Evolutionary conservation across 2,329 filamentous ascomycete genomes (phyloP), one percentile per base, ranked within the genome.

Genomic region (Magnaporthales sp.): DNA sequence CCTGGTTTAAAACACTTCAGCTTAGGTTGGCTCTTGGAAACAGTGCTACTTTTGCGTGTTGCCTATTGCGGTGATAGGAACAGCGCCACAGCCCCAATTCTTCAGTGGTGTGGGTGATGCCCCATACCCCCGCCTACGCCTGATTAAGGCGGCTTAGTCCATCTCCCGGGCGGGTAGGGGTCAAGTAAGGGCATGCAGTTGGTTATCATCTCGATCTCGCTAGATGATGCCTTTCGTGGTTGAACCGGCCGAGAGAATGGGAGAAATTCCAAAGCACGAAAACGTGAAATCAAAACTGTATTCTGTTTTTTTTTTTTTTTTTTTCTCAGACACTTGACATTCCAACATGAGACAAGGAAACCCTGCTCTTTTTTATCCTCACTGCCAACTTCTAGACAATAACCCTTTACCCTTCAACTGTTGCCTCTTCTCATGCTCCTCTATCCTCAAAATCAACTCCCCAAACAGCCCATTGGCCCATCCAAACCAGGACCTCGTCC

Each of bases 401-500:
- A 76, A 62, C 7, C 74, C 70, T 31, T 70, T 67, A 22, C 69
- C 69, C 38, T 69, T 68, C 63, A 30, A 67, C 38, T n/a, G 38
- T 46, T 19, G 38, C 67, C n/a, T n/a, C n/a, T 71, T 68, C 66
- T 75, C 73, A 54, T 76, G 72, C 61, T 74, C 72, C 10, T 73
- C 72, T 51, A 77, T 74, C 68, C 69, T 69, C 62, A 79, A 67
- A 10, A 80, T 70, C 72, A 80, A 72, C 71, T 80, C 78, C 0
- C 78, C 79, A 72, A 80, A 77, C 68, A 79, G 71, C 24, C 78
- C 79, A 58, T 80, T 80, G 2, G 77, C 78, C 79, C 78, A 80
- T 0, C 78, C 78, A 64, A 80, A 80, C 81, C 81, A 83, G 26
- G 78, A 75, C n/a, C 81, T 71, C 26, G 79, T 80, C 73, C 76